Evolutionary conservation across 768 basidiomycete species (phyloP).

Genomic region (Hygrophoropsis aurantiaca): DNA sequence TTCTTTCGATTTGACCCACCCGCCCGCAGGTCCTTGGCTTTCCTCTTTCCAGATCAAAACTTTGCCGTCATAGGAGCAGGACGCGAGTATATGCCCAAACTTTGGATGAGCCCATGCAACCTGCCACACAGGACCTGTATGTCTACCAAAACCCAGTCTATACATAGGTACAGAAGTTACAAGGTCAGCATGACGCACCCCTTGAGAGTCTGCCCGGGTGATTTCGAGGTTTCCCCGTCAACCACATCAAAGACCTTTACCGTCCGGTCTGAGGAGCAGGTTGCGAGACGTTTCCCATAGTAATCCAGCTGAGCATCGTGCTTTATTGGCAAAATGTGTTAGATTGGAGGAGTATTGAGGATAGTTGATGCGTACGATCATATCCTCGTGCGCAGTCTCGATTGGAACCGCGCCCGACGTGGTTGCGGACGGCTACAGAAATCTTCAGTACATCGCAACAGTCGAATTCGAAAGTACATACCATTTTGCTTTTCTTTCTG

Average conservation of each 20-base stretch:
- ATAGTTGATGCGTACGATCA: conserved; percentile 67
- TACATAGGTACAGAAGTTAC: not conserved
- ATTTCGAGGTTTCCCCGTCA: conserved; percentile 76
- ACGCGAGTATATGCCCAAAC: conserved; percentile 94
- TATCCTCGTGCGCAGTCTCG: conserved; percentile 96
- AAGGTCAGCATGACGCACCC: conserved; percentile 49
- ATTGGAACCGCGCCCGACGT: conserved; percentile 76
- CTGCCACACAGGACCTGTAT: conserved; percentile 98
- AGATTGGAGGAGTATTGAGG: not conserved
- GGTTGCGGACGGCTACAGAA: conserved; percentile 45
- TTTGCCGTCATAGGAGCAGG: conserved; percentile 98
- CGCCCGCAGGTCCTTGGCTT: conserved; percentile 51
- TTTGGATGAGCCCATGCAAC: conserved; percentile 98
- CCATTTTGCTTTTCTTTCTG: conserved; percentile 1
- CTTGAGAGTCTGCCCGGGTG: conserved; percentile 71
- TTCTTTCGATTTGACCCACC: conserved; percentile 95
- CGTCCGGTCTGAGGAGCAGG: conserved; percentile 93
- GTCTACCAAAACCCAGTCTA: conserved; percentile 45
- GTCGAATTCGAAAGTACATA: not conserved
- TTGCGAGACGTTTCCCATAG: conserved; percentile 95
- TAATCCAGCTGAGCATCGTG: conserved; percentile 99
- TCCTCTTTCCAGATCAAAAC: conserved; percentile 99
- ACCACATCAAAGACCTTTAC: conserved; percentile 95
- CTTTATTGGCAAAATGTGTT: conserved; percentile 39
- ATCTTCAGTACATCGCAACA: not conserved